These are phyloP conservation scores for Neospermospora avenae DNA, from an alignment of 2,329 filamentous ascomycete species.

Conservation along the genomic window DNA sequence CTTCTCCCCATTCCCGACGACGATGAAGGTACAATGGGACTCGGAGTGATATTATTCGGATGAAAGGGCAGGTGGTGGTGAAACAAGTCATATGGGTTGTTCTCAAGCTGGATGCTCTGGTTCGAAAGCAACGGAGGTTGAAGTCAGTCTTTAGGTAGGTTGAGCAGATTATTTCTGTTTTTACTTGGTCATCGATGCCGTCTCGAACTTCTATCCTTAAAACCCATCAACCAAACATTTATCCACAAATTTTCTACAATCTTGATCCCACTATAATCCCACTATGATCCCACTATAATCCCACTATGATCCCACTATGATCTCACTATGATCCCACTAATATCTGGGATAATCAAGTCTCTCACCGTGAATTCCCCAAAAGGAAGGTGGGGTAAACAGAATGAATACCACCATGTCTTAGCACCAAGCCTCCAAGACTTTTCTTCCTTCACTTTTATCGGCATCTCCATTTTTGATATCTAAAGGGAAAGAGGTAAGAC, in stretches of 20 bases:
- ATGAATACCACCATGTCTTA: neutral
- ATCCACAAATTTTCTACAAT: too few species aligned
- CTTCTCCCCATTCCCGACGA: slow-evolving; percentile 47
- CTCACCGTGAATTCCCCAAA: neutral
- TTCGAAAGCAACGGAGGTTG: too few species aligned
- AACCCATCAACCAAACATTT: too few species aligned
- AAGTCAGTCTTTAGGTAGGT: neutral
- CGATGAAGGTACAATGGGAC: slow-evolving; percentile 34
- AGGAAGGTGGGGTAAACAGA: neutral
- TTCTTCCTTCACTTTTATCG: neutral
- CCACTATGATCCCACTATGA: too few species aligned
- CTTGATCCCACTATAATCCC: too few species aligned
- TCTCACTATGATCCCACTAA: too few species aligned
- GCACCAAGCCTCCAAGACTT: neutral
- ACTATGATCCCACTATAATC: too few species aligned
- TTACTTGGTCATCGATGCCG: too few species aligned
- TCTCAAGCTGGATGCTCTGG: too few species aligned
- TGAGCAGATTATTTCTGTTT: neutral
- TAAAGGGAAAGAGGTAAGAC: slow-evolving; percentile 18
- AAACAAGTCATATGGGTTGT: too few species aligned
- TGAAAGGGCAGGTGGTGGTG: neutral
- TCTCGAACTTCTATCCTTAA: too few species aligned
- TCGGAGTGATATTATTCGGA: neutral
- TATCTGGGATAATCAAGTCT: too few species aligned
- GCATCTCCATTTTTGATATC: slow-evolving; percentile 9